A percentile compares a stretch with the other conserved stretches of the same genome.
Evolutionary conservation across 352 stramenopile genomes (phyloP).

Genomic region (Globisporangium irregulare): DNA sequence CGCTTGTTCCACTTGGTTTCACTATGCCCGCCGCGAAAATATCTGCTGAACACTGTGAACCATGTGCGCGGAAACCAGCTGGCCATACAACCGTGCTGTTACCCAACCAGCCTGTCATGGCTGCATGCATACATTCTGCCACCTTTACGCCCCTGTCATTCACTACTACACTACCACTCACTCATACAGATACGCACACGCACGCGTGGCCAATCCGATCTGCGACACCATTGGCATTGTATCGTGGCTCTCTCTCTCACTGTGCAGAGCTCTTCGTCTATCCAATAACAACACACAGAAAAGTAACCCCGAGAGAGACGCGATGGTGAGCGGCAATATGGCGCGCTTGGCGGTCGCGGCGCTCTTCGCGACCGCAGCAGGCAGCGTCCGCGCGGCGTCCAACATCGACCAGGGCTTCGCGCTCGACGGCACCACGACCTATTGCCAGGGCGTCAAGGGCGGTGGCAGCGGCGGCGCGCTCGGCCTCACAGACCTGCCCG

Average conservation of each 20-base stretch:
- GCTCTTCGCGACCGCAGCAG: not conserved
- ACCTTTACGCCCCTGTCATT: not conserved
- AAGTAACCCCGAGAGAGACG: not conserved
- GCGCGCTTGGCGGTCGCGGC: slow-evolving; percentile 5
- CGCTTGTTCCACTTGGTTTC: not conserved
- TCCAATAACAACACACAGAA: not conserved
- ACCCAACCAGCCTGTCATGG: slow-evolving; percentile 1
- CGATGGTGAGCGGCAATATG: slow-evolving; percentile 4
- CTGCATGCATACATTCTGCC: not conserved
- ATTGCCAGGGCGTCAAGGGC: slow-evolving; percentile 58
- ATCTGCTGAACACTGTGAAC: not conserved
- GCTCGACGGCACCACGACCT: slow-evolving; percentile 61
- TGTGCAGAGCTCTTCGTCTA: not conserved
- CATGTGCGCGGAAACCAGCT: not conserved
- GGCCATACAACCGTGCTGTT: not conserved
- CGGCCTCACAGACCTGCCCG: slow-evolving; percentile 41
- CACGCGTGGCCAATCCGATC: not conserved
- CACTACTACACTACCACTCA: not conserved
- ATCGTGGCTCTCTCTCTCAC: not conserved
- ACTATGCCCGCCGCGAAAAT: not conserved
- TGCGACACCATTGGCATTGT: not conserved
- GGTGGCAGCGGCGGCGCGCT: slow-evolving; percentile 26
- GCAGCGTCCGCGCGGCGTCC: slow-evolving; percentile 10
- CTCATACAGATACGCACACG: not conserved
- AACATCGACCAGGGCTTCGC: slow-evolving; percentile 69